Percentiles rank a stretch among this genome's conserved stretches.
Evolutionary conservation across 768 basidiomycete species (phyloP).

Genomic region (Boletus reticuloceps): DNA sequence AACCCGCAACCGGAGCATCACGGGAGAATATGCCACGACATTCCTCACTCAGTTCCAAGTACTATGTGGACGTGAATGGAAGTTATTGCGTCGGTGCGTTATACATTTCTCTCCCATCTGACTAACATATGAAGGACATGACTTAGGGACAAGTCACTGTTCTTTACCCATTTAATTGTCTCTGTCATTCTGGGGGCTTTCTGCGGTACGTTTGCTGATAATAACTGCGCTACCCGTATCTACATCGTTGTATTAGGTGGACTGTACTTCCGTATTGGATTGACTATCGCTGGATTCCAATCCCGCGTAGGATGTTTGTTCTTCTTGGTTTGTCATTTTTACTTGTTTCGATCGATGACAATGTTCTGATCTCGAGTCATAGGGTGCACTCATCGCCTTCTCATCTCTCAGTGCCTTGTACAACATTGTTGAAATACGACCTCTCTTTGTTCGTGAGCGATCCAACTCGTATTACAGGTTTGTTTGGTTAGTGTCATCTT

Average conservation of each 20-base stretch:
- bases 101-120: neutral
- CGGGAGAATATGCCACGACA: slow-evolving; percentile 58
- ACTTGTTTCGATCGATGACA: neutral
- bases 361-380: slow-evolving; percentile 6
- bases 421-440: slow-evolving; percentile 79
- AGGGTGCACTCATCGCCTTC: slow-evolving; percentile 91
- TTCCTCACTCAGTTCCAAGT: slow-evolving; percentile 89
- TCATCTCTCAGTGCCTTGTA: slow-evolving; percentile 87
- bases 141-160: slow-evolving; percentile 75
- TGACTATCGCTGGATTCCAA: slow-evolving; percentile 90
- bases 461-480: slow-evolving; percentile 85
- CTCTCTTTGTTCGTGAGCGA: slow-evolving; percentile 88
- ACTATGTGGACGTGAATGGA: slow-evolving; percentile 83
- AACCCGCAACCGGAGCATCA: slow-evolving; percentile 11
- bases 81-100: slow-evolving; percentile 63
- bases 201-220: slow-evolving; percentile 52
- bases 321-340: slow-evolving; percentile 62
- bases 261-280: slow-evolving; percentile 76
- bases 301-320: slow-evolving; percentile 91
- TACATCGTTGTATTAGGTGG: slow-evolving; percentile 51
- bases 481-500: slow-evolving; percentile 1
- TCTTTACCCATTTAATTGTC: slow-evolving; percentile 73
- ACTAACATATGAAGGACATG: neutral
- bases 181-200: slow-evolving; percentile 80
- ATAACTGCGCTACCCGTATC: neutral